Evolutionary conservation across 345 rosid species (phyloP), one percentile per base, ranked within the genome.

Genomic region (Arabis alpina): DNA sequence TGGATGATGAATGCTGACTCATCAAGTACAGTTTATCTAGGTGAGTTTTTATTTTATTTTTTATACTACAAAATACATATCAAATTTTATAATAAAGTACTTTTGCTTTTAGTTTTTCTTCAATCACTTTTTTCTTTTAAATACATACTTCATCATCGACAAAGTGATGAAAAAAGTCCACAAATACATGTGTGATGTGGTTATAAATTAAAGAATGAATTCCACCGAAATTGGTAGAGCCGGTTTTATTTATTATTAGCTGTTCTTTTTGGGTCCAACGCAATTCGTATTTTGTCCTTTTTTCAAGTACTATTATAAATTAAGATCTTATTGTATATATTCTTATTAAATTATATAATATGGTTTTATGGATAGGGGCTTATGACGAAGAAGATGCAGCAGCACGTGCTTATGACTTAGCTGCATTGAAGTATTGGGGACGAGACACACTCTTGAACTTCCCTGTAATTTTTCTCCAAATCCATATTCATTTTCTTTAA

Each of bases 351-450:
- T 14, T 25, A 16, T 51, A 49, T 47, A 49, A 54, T 27, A 54
- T 57, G 66, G 66, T 42, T 66, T 58, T 55, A 49, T 63, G 79
- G 73, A 77, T 71, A 91, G 99, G 99, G 13, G 97, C 97, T 34
- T 91, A 94, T 64, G 92, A 94, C 47, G 84, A 91, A 54, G 97
- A 94, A 81, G 91, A 77, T 77, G 89, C 95, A 8, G 99, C 95
- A 0, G 99, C 97, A 72, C 99, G 82, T 80, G 93, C 97, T 10
- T 89, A 91, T 75, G 99, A 94, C 83, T 80, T 94, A 78, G 97
- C 99, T 6, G 99, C 99, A 76, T 75, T 94, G 69, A 94, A 89
- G 73, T 94, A 88, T 30, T 94, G 99, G 97, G 97, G 97, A 54
- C 89, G 49, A 9, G 90, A 89, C 11, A 88, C 97, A 32, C 84